Evolutionary conservation across 2,329 filamentous ascomycete genomes (phyloP), one percentile per base, ranked within the genome.

Genomic region (Aspergillus latus): DNA sequence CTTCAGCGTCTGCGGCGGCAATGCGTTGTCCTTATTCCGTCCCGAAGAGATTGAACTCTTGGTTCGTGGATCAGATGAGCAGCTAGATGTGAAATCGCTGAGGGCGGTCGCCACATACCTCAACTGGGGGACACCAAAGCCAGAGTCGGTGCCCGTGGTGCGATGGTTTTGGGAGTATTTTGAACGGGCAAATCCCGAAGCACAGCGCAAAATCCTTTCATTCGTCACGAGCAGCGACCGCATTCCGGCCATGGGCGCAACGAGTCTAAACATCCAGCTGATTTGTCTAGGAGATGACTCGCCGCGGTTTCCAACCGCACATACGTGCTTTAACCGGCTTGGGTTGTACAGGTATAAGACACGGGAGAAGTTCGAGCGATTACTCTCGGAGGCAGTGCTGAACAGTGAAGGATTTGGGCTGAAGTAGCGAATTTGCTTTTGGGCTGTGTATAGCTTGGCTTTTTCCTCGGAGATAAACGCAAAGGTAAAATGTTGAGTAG

Each of bases 331-430:
- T 76, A 96, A 96, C 70, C 85, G 87, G 71, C 68, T 97, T 61
- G 86, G 88, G 4, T 75, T 97, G 56, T 93, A 88, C 76, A 82
- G 84, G 45, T 96, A 93, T 72, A 70, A 74, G 36, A 85, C 83
- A 3, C 84, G 81, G 63, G 81, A 86, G 68, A 86, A 83, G 62
- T 72, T 96, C 57, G 88, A 90, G 71, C 76, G 73, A 50, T 85
- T 86, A 77, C 76, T 97, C 32, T 96, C 92, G 91, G 83, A 84
- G 60, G 92, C 92, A 3, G 91, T 96, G n/a, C 79, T 85, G 62
- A 91, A 92, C 73, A 95, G 92, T 67, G 91, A 96, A 72, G 92
- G 92, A 2, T 97, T 97, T 80, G 92, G 92, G 32, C 79, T 97
- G 72, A 94, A 92, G 59, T 72, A 60, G 45, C 9, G 15, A n/a